Evolutionary conservation across 306 rosid genomes (phyloP), one percentile per base, ranked within the genome.

Genomic region (Herpetospermum pedunculosum): DNA sequence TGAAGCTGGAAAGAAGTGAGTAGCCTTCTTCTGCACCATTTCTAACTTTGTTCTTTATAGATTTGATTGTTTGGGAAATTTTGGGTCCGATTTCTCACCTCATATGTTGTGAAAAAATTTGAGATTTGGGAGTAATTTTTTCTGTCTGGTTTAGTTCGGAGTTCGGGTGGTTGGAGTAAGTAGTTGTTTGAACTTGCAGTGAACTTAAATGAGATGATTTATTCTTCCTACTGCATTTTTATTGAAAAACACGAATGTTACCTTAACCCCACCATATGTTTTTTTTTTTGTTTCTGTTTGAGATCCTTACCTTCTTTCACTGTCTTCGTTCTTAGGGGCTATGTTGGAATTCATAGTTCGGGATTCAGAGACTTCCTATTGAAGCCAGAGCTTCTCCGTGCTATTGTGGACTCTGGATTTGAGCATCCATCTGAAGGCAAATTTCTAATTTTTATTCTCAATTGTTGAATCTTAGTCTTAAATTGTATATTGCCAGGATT

Each of bases 361-460:
- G 99, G 99, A 77, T 95, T 95, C 80, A 87, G 99, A 88, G 99
- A 95, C 87, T 95, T 95, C 78, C 97, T 95, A 67, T 85, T 94
- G 77, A 94, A 94, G 88, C 97, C 99, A 75, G 99, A 94, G 85
- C 99, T 94, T 76, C 97, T 94, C 12, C 96, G 99, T 4, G 96
- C 99, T 76, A 94, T 94, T 68, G 99, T 94, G 59, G 99, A 95
- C 83, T 95, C 99, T 0, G 99, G 99, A 60, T 95, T 95, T 87
- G 99, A 95, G 90, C 99, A 95, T 81, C 99, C 99, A 37, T 95
- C 99, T 34, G 99, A 95, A 95, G 99, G 99, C 87, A 88, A 79
- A 29, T 64, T 81, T 35, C 77, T 28, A 5, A 76, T 28, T 35
- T 59, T 52, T 26, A 30, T 13, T 18, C 11, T 44, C 28, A 6